Base-by-base conservation (phyloP, 192 early-diverging fungal genomes). In the Chytriomyces hyalinus region DNA sequence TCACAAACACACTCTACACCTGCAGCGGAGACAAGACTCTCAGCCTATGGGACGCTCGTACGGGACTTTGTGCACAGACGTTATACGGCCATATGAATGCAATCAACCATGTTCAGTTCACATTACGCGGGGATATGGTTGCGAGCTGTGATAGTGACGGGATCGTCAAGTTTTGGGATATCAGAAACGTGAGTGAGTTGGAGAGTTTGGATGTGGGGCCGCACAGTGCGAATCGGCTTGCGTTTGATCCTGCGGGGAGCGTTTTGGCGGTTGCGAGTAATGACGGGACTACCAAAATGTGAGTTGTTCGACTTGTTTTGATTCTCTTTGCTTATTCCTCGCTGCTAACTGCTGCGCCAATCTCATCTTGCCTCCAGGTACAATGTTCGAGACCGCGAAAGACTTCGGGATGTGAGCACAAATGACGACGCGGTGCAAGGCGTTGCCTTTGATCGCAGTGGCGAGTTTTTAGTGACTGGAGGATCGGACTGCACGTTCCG, bases 1-100 rank as follows among this genome's bases (percentile, higher is more conserved):
- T 80, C 70, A 79, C 85, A n/a, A 89, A 87, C 77, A 80, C 80
- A 9, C 10, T 89, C 3, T 80, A 79, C 60, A 86, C 88, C 15
- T 84, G 88, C 61, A 85, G 84, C 3, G 84, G 86, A 7, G 88
- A 89, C 75, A 87, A 76, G 85, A 8, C 20, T 57, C 75, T 89
- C 11, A 83, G 82, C 7, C 70, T 87, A 45, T 89, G 88, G 88
- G 88, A 88, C 70, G 78, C 83, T 2, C 80, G 88, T 11, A 85
- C 86, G 3, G 85, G 81, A 43, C 65, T 84, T 6, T 84, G 82
- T 51, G 61, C 69, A 46, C 86, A 87, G 73, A 88, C 88, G 2
- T 78, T 89, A n/a, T 89, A 76, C 75, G 86, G 86, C 10, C 88
- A 89, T 68, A 75, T 67, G 67, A 87, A 86, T 72, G 80, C 88